Percentiles rank a stretch among this genome's conserved stretches.
phyloP scores from a whole-genome alignment of 1,284 basidiomycete species.

The Cryptococcus deneoformans region DNA sequence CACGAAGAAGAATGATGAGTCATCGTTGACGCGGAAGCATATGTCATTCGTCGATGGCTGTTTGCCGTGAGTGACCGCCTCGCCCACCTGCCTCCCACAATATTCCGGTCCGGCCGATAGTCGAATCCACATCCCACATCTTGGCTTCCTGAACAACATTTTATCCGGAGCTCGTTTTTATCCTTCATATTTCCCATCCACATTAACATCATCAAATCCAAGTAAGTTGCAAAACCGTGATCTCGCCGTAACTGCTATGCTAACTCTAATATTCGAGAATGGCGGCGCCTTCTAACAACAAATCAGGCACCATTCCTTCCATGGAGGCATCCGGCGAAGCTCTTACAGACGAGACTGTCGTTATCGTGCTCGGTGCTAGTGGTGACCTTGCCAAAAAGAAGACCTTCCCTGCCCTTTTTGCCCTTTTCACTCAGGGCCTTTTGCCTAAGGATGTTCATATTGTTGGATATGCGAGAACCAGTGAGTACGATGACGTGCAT shows the following conservation, averaged over 20 bases:
- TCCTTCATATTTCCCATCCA: no score
- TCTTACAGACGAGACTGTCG: constrained; percentile 80
- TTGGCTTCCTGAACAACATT: neutral
- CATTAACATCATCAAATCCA: neutral
- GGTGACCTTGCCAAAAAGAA: constrained; percentile 99
- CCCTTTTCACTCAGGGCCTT: constrained; percentile 73
- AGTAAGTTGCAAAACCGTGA: neutral
- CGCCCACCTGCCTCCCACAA: no score
- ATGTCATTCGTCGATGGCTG: no score
- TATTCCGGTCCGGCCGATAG: no score
- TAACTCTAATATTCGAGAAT: constrained; percentile 5
- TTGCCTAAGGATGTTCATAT: constrained; percentile 81
- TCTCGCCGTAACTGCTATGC: no score
- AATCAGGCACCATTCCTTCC: constrained; percentile 64
- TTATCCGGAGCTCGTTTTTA: neutral
- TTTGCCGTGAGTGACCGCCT: no score
- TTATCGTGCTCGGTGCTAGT: constrained; percentile 92
- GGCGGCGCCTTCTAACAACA: constrained; percentile 7
- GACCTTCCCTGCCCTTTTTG: constrained; percentile 77
- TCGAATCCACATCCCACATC: neutral
- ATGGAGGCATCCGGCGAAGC: constrained; percentile 71
- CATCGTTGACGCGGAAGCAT: no score
- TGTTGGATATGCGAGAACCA: constrained; percentile 91
- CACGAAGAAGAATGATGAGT: no score
- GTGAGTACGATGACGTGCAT: constrained; percentile 23